Evolutionary conservation across 805 yeast genomes (phyloP).

Genomic region (Metschnikowia arizonensis): DNA sequence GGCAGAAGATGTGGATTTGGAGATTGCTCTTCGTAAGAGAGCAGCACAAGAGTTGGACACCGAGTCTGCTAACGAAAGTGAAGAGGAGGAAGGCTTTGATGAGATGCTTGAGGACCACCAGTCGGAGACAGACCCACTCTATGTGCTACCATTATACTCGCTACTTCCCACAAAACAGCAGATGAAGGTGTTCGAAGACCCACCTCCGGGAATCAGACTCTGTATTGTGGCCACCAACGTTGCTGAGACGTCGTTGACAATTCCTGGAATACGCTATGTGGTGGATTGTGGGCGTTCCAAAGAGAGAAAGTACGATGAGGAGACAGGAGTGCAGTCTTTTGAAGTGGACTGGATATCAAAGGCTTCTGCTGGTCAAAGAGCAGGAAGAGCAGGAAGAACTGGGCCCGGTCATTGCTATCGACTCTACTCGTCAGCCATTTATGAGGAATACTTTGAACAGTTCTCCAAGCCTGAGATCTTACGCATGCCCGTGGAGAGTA

Average conservation of each 20-base stretch:
- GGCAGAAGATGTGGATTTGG: conserved; percentile 83
- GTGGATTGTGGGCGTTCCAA: conserved; percentile 94
- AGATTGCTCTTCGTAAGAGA: conserved; percentile 39
- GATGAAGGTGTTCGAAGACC: conserved; percentile 81
- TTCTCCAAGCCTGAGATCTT: conserved; percentile 87
- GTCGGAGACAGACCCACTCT: conserved; percentile 70
- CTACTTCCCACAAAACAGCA: conserved; percentile 92
- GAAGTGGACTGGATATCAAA: conserved; percentile 89
- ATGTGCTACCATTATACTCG: conserved; percentile 90
- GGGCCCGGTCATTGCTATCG: conserved; percentile 98
- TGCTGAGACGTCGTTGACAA: conserved; percentile 95
- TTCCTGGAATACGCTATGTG: conserved; percentile 92
- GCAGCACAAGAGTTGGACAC: conserved; percentile 34
- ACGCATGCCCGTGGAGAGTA: conserved; percentile 94
- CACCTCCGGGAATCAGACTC: conserved; percentile 81
- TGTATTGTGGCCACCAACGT: conserved; percentile 96
- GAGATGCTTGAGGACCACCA: conserved; percentile 71
- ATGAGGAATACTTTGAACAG: conserved; percentile 76
- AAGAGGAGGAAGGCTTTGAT: conserved; percentile 59
- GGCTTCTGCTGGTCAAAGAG: conserved; percentile 92
- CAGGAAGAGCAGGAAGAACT: conserved; percentile 97
- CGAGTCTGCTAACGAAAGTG: conserved; percentile 45
- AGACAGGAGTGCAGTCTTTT: conserved; percentile 88
- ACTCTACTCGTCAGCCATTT: conserved; percentile 88
- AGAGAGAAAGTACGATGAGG: conserved; percentile 76